Percentiles rank a stretch among this genome's conserved stretches.
Conservation (phyloP, 1,284 basidiomycete genomes). For the Agroathelia rolfsii region DNA sequence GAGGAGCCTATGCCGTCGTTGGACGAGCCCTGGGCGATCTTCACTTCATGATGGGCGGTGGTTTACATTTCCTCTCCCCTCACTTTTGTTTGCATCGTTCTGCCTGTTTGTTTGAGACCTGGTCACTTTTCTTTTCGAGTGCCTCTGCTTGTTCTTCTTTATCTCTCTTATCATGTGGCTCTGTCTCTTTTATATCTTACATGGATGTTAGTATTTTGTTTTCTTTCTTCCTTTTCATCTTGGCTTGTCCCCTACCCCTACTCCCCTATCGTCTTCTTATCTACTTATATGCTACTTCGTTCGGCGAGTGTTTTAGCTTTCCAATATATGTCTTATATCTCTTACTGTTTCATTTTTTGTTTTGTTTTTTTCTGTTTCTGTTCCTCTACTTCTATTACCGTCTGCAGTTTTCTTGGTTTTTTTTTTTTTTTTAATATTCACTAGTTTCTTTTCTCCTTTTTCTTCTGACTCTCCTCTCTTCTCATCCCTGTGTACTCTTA, state of each 20-base stretch:
- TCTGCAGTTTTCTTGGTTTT: conserved; percentile 6
- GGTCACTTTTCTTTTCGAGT: conserved; percentile 5
- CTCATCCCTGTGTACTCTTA: conserved; percentile 28
- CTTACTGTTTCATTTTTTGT: conserved; percentile 11
- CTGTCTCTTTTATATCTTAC: too few relatives aligned
- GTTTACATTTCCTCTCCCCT: background rate
- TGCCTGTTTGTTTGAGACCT: conserved; percentile 1
- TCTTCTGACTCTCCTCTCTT: conserved; percentile 16
- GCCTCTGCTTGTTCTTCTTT: too few relatives aligned
- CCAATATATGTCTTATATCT: conserved; percentile 15
- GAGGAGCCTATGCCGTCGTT: conserved; percentile 50
- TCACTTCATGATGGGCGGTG: conserved; percentile 35
- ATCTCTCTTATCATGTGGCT: too few relatives aligned
- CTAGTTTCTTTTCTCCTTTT: conserved; percentile 6
- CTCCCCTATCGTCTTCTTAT: too few relatives aligned
- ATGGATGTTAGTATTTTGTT: conserved; percentile 19
- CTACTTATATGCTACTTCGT: too few relatives aligned
- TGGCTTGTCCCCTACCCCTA: too few relatives aligned
- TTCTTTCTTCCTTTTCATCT: conserved; percentile 8
- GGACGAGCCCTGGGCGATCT: conserved; percentile 68
- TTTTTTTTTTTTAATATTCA: conserved; percentile 7
- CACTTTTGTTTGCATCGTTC: background rate
- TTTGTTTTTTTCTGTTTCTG: conserved; percentile 21
- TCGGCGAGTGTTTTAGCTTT: too few relatives aligned
- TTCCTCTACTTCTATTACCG: conserved; percentile 7